phyloP scores from a whole-genome alignment of 2,329 filamentous ascomycete species.

The Trichocomaceae sp. region DNA sequence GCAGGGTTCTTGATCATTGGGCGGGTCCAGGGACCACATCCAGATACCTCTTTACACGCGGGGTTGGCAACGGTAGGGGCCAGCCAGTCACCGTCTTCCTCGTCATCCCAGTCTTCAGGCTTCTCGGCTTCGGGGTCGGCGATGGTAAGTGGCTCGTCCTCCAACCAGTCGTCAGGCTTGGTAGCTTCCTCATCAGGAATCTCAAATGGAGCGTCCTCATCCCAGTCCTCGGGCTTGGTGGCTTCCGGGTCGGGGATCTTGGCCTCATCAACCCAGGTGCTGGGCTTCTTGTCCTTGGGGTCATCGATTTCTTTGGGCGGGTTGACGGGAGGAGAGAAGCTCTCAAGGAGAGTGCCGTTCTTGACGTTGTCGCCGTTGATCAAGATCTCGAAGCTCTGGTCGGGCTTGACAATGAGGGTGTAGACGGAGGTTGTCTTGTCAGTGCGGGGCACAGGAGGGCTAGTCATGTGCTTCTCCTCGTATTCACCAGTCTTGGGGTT shows the following conservation, averaged over 20 bases:
- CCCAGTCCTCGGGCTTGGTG: constrained; percentile 96
- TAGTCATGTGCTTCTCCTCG: constrained; percentile 96
- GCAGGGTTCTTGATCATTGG: constrained; percentile 90
- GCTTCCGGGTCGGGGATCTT: constrained; percentile 89
- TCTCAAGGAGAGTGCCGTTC: constrained; percentile 84
- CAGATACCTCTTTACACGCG: constrained; percentile 88
- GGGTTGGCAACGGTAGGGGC: constrained; percentile 87
- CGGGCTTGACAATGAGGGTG: constrained; percentile 90
- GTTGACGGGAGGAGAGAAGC: constrained; percentile 92
- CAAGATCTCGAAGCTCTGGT: constrained; percentile 90
- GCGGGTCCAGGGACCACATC: constrained; percentile 87
- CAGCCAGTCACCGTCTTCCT: constrained; percentile 98
- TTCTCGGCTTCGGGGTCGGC: constrained; percentile 93
- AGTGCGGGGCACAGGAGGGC: constrained; percentile 77
- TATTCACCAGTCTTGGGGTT: constrained; percentile 99
- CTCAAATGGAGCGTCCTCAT: constrained; percentile 96
- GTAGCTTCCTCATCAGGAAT: constrained; percentile 88
- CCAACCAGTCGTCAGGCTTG: constrained; percentile 93
- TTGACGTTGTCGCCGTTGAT: constrained; percentile 85
- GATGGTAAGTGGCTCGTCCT: constrained; percentile 72
- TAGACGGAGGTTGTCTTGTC: constrained; percentile 91
- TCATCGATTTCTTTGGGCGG: constrained; percentile 93
- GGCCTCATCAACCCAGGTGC: constrained; percentile 90
- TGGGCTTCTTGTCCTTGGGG: constrained; percentile 85
- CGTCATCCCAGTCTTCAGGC: constrained; percentile 98